Evolutionary conservation across 371 early-diverging fungal species (phyloP), one percentile per base, ranked within the genome.

Genomic region (Globomyces sp.): DNA sequence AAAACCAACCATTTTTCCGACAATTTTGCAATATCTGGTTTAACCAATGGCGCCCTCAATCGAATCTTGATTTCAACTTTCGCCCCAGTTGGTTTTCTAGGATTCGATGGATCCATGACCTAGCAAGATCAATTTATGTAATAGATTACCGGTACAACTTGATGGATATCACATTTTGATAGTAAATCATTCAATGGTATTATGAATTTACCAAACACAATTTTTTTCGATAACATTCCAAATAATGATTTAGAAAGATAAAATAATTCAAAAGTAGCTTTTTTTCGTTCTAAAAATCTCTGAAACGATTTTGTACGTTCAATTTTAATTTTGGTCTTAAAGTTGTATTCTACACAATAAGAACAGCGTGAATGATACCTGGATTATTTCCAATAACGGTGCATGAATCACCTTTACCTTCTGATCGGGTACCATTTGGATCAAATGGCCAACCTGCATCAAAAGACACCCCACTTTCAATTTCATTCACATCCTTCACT

Each of bases 361-460:
- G 45, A n/a, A 24, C 0, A 43, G 13, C 37, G 24, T 24, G 24
- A 24, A 24, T 24, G 24, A 4, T 64, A 81, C 84, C 83, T 61
- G 88, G 86, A 46, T 77, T 71, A 47, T 64, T 71, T 5, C 76
- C 77, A 58, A 78, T 75, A 9, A 84, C 78, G 1, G 79, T 72
- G 3, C 75, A 73, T 0, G 90, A 89, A 61, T 87, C 86, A 0
- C 91, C 92, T 69, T 88, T 89, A 41, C 85, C 87, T 44, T 74
- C 75, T 9, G 61, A 43, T 72, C 70, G 2, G 71, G 69, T 48
- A 80, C 84, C 4, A 81, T 71, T 60, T 81, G 78, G 83, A 63
- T 86, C 88, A 1, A 82, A 78, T 4, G 90, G 90, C 90, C 90
- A 90, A 36, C 90, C 85, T 13, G 90, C 64, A 71, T 91, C 90